Evolutionary conservation across 2,329 filamentous ascomycete species (phyloP), one percentile per base, ranked within the genome.

Genomic region (Exophiala sp.): DNA sequence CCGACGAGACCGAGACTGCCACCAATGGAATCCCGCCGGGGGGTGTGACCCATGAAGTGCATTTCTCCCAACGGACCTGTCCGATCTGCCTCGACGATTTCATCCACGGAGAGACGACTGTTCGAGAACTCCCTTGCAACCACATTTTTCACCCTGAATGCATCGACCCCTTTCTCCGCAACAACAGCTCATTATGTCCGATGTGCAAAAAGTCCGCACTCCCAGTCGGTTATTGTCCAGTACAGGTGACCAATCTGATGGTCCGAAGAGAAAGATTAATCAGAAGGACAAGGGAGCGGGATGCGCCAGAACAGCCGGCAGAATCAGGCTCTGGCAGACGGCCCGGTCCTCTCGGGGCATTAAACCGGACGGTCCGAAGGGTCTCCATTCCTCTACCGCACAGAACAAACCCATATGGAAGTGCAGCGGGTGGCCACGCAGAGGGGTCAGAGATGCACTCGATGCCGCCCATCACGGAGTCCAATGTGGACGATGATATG

Each of bases 111-210:
- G 70, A 75, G 14, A 85, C 86, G 0, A 78, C 82, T 16, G 89
- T 97, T 48, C 85, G 89, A 48, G 86, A 96, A 67, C 74, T 97
- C 2, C 82, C 88, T 0, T 98, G 93, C 61, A 82, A 85, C 0
- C 93, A 98, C 65, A 91, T 97, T 49, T 98, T 90, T 67, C 91
- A 98, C 59, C 85, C 87, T 0, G 84, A 86, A 57, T 98, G 93
- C 63, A 90, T 97, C 57, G 90, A 97, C 63, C 79, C 83, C 18
- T 95, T 93, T 61, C 73, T 97, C 10, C 75, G 78, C 37, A 76
- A 82, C 47, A 84, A 85, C 63, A 94, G 86, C 64, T 94, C 87
- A 14, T 75, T 96, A 1, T 98, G 93, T 63, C 91, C 93, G 0
- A 74, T 95, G 60, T 98, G 93, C 73, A 96, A 95, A 66, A 80